Percentiles rank a stretch among this genome's conserved stretches.
phyloP scores from a whole-genome alignment of 1,284 basidiomycete genomes.

The Rhodotorula sp. region DNA sequence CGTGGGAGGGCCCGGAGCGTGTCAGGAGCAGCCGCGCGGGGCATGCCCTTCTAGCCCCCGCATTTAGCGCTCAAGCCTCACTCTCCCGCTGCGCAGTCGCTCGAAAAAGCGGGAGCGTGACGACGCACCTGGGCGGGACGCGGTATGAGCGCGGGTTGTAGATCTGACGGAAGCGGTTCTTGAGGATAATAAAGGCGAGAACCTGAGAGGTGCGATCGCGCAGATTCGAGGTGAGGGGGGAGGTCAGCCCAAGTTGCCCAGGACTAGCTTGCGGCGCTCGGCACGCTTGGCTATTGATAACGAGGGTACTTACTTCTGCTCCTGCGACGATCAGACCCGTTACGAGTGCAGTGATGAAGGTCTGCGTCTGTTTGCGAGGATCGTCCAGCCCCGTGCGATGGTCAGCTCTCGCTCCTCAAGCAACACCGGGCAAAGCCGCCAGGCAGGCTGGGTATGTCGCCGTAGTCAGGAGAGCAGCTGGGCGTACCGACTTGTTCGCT shows the following conservation, averaged over 20 bases:
- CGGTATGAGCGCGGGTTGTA: constrained; percentile 53
- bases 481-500: no score
- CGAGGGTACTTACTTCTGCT: constrained; percentile 14
- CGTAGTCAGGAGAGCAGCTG: no score
- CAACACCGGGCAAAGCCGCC: no score
- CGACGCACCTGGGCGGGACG: constrained; percentile 41
- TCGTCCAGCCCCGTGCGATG: neutral
- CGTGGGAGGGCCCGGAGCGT: neutral
- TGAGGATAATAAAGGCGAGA: constrained; percentile 50
- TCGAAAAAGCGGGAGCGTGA: neutral
- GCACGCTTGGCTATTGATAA: no score
- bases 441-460: no score
- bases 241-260: neutral
- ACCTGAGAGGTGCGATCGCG: constrained; percentile 46
- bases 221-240: neutral
- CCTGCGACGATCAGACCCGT: constrained; percentile 21
- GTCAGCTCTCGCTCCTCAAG: neutral
- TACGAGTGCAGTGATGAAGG: constrained; percentile 45
- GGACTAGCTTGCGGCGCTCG: no score
- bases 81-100: neutral
- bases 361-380: constrained; percentile 24
- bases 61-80: neutral
- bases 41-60: neutral
- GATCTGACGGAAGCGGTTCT: constrained; percentile 51
- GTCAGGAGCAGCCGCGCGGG: neutral